Evolutionary conservation across 2,329 filamentous ascomycete species (phyloP).

Genomic region (Stachybotrys chartarum): DNA sequence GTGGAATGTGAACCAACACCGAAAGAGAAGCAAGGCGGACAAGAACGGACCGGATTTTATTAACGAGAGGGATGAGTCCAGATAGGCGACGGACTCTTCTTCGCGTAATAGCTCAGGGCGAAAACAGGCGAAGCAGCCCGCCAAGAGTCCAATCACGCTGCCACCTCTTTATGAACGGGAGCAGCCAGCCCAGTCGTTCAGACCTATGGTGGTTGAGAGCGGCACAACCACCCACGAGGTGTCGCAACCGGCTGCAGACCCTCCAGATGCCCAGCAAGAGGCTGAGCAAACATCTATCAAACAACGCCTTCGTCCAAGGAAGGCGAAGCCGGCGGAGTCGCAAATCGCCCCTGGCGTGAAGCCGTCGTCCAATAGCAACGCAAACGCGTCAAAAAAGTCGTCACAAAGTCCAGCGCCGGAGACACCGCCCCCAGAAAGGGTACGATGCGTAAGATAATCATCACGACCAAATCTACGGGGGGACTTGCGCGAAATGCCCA

Average conservation of each 20-base stretch:
- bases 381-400: no score
- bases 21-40: slow-evolving; percentile 27
- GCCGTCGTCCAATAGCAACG: no score
- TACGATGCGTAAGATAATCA: no score
- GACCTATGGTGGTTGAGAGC: no score
- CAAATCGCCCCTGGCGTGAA: no score
- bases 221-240: no score
- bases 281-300: not conserved
- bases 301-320: not conserved
- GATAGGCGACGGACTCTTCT: slow-evolving; percentile 25
- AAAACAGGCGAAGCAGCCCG: slow-evolving; percentile 12
- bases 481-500: no score
- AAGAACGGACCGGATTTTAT: slow-evolving; percentile 22
- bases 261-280: no score
- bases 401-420: no score
- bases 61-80: slow-evolving; percentile 29
- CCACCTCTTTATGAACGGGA: slow-evolving; percentile 7
- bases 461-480: no score
- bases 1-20: slow-evolving; percentile 42
- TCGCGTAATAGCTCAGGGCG: slow-evolving; percentile 10
- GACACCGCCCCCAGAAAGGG: no score
- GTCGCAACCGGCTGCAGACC: no score
- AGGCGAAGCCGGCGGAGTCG: not conserved
- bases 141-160: slow-evolving; percentile 13
- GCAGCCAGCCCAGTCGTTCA: not conserved